Conservation (phyloP, 139 green algal species). For the Limnomonas spitsbergensis region DNA sequence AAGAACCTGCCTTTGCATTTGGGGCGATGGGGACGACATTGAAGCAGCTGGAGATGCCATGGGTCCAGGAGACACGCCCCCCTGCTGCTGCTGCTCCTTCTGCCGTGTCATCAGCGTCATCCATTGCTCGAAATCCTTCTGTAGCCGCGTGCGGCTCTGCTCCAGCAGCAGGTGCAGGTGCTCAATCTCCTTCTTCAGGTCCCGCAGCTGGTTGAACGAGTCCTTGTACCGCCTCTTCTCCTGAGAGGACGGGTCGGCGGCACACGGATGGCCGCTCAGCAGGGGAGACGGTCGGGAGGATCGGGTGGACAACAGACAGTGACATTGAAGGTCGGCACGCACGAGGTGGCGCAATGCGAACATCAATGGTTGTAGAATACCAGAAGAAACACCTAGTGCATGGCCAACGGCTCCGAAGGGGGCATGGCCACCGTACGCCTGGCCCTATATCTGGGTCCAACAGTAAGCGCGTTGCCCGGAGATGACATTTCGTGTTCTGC, state of each 20-base stretch:
- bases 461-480: no score
- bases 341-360: no score
- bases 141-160: constrained; percentile 59
- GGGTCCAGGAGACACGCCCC: not conserved
- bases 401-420: no score
- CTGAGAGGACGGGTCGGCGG: constrained; percentile 31
- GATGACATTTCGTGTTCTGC: no score
- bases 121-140: constrained; percentile 83
- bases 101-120: constrained; percentile 43
- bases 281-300: not conserved
- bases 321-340: not conserved
- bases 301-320: not conserved
- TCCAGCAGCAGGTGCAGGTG: constrained; percentile 79
- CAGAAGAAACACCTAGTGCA: no score
- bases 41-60: not conserved
- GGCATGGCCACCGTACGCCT: no score
- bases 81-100: constrained; percentile 5
- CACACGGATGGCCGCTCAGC: not conserved
- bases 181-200: constrained; percentile 85
- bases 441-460: no score
- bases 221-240: constrained; percentile 73
- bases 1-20: not conserved
- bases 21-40: not conserved
- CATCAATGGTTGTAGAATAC: no score
- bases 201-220: constrained; percentile 64